Percentiles rank a stretch among this genome's conserved stretches.
phyloP scores from a whole-genome alignment of 805 yeast species.

The baker's yeast (Saccharomyces cerevisiae) region DNA sequence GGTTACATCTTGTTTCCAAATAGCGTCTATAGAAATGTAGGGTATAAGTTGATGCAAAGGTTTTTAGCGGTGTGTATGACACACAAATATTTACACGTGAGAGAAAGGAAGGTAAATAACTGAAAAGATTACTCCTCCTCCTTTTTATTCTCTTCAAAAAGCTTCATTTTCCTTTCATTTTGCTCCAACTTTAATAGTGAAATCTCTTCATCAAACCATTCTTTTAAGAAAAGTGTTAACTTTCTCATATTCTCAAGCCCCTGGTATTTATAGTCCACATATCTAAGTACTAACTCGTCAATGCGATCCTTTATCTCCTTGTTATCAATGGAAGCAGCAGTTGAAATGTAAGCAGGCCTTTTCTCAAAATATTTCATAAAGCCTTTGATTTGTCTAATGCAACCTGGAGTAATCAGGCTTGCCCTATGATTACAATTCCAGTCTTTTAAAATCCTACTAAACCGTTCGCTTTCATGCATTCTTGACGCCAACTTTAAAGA shows the following conservation, averaged over 20 bases:
- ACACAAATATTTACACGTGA: not conserved
- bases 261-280: conserved; percentile 15
- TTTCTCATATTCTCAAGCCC: conserved; percentile 17
- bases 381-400: conserved; percentile 19
- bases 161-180: not conserved
- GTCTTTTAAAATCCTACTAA: conserved; percentile 12
- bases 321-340: not conserved
- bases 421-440: conserved; percentile 22
- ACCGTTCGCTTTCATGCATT: conserved; percentile 7
- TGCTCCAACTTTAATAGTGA: not conserved
- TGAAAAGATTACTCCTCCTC: not conserved
- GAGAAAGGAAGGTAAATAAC: not conserved
- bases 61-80: not conserved
- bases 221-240: conserved; percentile 9
- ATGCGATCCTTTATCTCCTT: conserved; percentile 11
- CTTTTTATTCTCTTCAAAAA: not conserved
- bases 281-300: conserved; percentile 11
- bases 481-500: conserved; percentile 14
- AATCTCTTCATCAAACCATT: conserved; percentile 12
- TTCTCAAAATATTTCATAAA: conserved; percentile 14
- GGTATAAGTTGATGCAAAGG: not conserved
- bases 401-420: conserved; percentile 11
- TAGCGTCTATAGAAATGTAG: not conserved
- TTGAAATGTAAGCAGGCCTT: conserved; percentile 1
- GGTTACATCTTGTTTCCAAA: not conserved